Evolutionary conservation across 2,329 filamentous ascomycete species (phyloP).

Genomic region (Colletotrichum gigasporum): DNA sequence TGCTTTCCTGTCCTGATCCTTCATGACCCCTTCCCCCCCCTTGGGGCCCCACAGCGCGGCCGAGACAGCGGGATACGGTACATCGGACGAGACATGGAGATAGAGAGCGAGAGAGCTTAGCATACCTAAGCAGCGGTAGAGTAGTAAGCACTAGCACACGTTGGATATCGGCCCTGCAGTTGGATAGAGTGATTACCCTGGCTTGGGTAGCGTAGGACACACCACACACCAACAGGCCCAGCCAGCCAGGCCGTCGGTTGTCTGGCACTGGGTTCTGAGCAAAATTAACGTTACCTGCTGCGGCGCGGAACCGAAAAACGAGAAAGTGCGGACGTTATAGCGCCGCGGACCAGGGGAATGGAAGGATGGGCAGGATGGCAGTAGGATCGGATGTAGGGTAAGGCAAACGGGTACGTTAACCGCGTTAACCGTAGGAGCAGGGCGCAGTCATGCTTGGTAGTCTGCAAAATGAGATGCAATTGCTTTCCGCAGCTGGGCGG

Average conservation of each 20-base stretch:
- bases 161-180: not conserved
- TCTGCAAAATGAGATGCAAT: too few relatives aligned
- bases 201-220: not conserved
- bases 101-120: not conserved
- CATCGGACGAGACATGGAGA: not conserved
- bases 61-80: too few relatives aligned
- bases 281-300: not conserved
- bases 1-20: too few relatives aligned
- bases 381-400: not conserved
- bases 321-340: not conserved
- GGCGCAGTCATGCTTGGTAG: too few relatives aligned
- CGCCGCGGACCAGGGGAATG: not conserved
- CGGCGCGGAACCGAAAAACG: not conserved
- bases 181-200: slow-evolving; percentile 5
- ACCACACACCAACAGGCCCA: not conserved
- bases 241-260: not conserved
- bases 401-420: not conserved
- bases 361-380: not conserved
- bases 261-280: not conserved
- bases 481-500: too few relatives aligned
- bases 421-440: too few relatives aligned
- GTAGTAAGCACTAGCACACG: slow-evolving; percentile 29
- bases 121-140: too few relatives aligned
- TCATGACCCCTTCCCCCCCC: not conserved
- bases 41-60: too few relatives aligned